Evolutionary conservation across 805 yeast species (phyloP), one percentile per base, ranked within the genome.

Genomic region (Candida ovalis): DNA sequence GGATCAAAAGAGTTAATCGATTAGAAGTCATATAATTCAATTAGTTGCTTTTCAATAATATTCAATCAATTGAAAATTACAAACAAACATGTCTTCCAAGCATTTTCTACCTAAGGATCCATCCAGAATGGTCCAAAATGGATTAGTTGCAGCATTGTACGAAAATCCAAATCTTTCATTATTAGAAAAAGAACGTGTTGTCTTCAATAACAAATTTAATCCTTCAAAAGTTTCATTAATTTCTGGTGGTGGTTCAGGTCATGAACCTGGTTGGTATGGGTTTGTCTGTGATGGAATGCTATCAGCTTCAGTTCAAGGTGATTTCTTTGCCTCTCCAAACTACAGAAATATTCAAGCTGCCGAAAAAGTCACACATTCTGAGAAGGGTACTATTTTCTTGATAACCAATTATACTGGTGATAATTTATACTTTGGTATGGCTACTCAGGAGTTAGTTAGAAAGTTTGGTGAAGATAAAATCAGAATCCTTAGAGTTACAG

Each of bases 181-280:
- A 6, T 55, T 71, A 24, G 68, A 68, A 25, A 57, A 67, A 43
- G 75, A 71, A 51, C 64, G 70, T 44, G 74, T 73, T 24, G 45
- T 73, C 6, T 72, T 57, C 61, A 62, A 71, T 55, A 64, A 64
- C 48, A 48, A 59, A 27, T 58, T 56, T 42, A 63, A 63, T 44
- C 36, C 48, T 1, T 33, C 45, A 1, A 61, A 59, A 27, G 71
- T 70, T 12, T 52, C 71, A 0, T 51, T 71, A 24, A 69, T 71
- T 35, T 59, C 67, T 47, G 75, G 75, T 13, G 75, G 75, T 19
- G 76, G 76, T 4, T 70, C 74, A 8, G 75, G 75, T 17, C 75
- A 71, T 49, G 75, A 71, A 48, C 75, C 75, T 6, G 73, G 73
- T 1, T 68, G 68, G 66, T 61, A 65, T 46, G 75, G 75, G 0